Conservation (phyloP, 2,329 filamentous ascomycete genomes). For the Penicillium sp. region DNA sequence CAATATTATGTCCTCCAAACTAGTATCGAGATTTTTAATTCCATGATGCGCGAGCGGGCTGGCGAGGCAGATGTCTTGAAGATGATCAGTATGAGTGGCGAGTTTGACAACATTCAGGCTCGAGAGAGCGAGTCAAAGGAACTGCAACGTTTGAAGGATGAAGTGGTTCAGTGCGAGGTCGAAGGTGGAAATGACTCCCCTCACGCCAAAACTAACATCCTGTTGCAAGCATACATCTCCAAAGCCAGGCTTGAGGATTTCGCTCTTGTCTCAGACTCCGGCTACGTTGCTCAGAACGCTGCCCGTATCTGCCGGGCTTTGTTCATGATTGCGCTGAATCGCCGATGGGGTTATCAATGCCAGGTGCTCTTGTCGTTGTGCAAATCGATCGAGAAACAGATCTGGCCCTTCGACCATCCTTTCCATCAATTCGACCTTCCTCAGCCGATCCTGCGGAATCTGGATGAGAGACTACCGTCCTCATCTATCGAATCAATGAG, state of each 20-base stretch:
- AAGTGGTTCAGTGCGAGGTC: constrained; percentile 71
- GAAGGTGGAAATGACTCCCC: constrained; percentile 61
- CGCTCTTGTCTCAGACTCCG: constrained; percentile 82
- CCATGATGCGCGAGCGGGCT: constrained; percentile 78
- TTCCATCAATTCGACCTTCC: constrained; percentile 92
- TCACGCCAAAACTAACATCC: constrained; percentile 90
- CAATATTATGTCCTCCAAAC: constrained; percentile 94
- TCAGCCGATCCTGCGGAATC: constrained; percentile 71
- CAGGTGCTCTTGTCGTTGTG: constrained; percentile 83
- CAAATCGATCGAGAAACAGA: constrained; percentile 93
- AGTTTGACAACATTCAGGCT: constrained; percentile 95
- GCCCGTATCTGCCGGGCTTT: constrained; percentile 88
- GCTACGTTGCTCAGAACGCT: constrained; percentile 93
- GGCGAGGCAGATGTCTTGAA: constrained; percentile 88
- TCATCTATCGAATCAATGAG: constrained; percentile 74
- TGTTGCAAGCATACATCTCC: constrained; percentile 91
- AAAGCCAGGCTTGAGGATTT: constrained; percentile 85
- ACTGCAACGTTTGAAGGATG: constrained; percentile 65
- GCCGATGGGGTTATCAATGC: constrained; percentile 93
- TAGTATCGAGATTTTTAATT: constrained; percentile 93
- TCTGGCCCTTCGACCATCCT: constrained; percentile 93
- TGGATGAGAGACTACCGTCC: constrained; percentile 72
- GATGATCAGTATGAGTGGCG: constrained; percentile 96
- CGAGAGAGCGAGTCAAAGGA: constrained; percentile 87
- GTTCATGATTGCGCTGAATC: constrained; percentile 95